phyloP scores from a whole-genome alignment of 1,284 basidiomycete species.

The Apiotrichum montevideense region DNA sequence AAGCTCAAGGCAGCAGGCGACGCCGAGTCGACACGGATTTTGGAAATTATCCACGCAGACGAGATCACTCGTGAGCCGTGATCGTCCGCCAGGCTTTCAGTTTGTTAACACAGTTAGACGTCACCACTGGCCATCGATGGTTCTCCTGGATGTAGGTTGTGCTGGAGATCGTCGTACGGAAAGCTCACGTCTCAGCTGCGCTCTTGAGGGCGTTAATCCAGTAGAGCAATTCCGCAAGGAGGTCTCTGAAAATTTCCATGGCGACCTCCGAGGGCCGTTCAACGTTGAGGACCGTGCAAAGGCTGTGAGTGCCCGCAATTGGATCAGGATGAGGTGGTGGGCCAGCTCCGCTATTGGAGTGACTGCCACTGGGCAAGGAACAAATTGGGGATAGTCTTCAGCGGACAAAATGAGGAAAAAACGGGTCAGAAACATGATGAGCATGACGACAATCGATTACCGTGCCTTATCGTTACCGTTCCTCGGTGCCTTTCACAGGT shows the following conservation, averaged over 20 bases:
- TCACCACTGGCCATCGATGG: conserved; percentile 76
- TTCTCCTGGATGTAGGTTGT: conserved; percentile 60
- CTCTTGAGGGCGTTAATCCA: conserved; percentile 59
- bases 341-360: too few species aligned
- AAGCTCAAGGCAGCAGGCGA: conserved; percentile 67
- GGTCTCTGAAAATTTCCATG: conserved; percentile 67
- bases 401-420: too few species aligned
- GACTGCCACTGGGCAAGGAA: too few species aligned
- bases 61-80: conserved; percentile 59
- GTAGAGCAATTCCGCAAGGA: conserved; percentile 67
- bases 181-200: conserved; percentile 48
- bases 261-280: conserved; percentile 78
- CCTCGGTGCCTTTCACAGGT: too few species aligned
- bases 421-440: too few species aligned
- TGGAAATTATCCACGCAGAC: conserved; percentile 74
- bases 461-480: too few species aligned
- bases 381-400: too few species aligned
- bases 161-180: too few species aligned
- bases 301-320: conserved; percentile 47
- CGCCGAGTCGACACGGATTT: conserved; percentile 59
- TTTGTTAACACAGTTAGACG: conserved; percentile 47
- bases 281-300: conserved; percentile 68
- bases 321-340: too few species aligned
- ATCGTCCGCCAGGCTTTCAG: too few species aligned
- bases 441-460: too few species aligned